Conservation (phyloP, 192 early-diverging fungal species). For the Coemansia sp. region DNA sequence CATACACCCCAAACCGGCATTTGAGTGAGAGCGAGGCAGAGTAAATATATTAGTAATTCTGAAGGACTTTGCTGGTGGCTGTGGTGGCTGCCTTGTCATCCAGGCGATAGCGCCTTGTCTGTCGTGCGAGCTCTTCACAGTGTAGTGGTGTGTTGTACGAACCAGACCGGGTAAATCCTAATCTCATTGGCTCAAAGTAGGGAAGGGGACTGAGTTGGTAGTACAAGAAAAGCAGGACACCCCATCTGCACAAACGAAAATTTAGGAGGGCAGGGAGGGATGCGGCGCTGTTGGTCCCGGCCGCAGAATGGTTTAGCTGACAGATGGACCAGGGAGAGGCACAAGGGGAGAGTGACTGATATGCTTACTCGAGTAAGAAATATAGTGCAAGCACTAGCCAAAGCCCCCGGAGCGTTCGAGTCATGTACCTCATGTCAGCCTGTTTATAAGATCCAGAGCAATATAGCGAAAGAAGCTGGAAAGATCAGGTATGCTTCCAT, state of each 20-base stretch:
- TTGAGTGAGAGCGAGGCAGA: neutral
- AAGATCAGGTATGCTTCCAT: neutral
- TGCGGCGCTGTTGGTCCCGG: neutral
- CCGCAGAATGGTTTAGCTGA: neutral
- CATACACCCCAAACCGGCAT: neutral
- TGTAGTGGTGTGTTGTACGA: neutral
- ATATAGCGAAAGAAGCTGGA: neutral
- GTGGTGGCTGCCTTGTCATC: neutral
- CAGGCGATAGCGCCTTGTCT: neutral
- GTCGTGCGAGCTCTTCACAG: neutral
- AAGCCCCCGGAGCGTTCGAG: neutral
- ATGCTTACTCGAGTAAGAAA: neutral
- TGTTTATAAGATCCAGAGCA: neutral
- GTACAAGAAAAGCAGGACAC: neutral
- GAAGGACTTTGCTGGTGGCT: too few species aligned
- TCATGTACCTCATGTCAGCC: neutral
- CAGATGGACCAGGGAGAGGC: neutral
- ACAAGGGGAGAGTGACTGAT: neutral
- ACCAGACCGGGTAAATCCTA: neutral
- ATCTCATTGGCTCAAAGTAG: neutral
- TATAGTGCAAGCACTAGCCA: neutral
- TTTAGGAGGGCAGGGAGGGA: neutral
- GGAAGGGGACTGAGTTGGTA: neutral
- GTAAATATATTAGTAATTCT: neutral
- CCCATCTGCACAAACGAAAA: neutral